Conservation (phyloP, 495 filamentous ascomycete genomes). For the Sphaerosporella brunnea region DNA sequence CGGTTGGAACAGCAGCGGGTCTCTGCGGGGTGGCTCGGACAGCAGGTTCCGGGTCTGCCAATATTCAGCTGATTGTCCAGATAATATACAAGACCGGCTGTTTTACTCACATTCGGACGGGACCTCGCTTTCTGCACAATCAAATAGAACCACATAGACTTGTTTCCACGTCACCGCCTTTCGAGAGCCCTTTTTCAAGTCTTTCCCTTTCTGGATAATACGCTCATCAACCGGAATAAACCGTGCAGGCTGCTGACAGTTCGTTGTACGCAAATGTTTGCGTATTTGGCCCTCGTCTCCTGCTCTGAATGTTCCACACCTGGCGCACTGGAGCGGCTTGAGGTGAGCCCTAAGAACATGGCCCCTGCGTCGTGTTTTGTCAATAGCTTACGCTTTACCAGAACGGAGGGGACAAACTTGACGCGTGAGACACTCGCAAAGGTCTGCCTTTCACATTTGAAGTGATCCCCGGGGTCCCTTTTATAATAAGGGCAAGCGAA, state of each 20-base stretch:
- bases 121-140: constrained; percentile 9
- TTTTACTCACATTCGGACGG: constrained; percentile 12
- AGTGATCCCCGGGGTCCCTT: neutral
- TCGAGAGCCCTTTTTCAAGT: constrained; percentile 6
- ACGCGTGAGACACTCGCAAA: constrained; percentile 1
- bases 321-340: constrained; percentile 9
- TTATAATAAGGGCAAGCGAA: constrained; percentile 14
- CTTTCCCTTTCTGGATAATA: constrained; percentile 7
- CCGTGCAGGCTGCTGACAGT: constrained; percentile 7
- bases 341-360: constrained; percentile 12
- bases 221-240: constrained; percentile 8
- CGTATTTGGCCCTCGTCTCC: constrained; percentile 11
- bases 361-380: constrained; percentile 3
- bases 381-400: too few relatives aligned
- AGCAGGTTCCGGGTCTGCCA: too few relatives aligned
- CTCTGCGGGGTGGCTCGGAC: too few relatives aligned
- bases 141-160: constrained; percentile 10
- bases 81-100: too few relatives aligned
- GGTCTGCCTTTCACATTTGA: neutral
- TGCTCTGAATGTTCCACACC: constrained; percentile 7
- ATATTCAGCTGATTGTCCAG: too few relatives aligned
- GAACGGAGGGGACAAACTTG: constrained; percentile 9
- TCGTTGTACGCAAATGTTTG: neutral
- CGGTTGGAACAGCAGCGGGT: too few relatives aligned
- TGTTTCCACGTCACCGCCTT: constrained; percentile 7